A percentile compares a stretch with the other conserved stretches of the same genome.
Evolutionary conservation across 305 asterid species (phyloP).

Genomic region (Solanum hybrid): DNA sequence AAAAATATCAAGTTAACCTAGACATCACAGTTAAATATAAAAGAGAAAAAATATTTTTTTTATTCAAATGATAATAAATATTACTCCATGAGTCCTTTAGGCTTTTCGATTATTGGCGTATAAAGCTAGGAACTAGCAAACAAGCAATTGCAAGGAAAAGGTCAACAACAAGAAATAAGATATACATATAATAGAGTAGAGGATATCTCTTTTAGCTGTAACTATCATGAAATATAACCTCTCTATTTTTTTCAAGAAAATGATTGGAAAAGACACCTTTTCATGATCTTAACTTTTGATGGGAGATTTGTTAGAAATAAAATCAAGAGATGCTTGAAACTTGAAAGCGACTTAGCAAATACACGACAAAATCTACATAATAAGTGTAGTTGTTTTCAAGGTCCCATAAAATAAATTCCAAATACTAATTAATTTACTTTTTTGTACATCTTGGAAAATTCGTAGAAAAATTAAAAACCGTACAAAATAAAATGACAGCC

Average conservation of each 20-base stretch:
- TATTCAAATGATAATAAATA: neutral
- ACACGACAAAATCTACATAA: neutral
- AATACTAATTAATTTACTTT: neutral
- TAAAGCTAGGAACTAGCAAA: neutral
- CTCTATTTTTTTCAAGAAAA: neutral
- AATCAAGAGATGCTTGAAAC: neutral
- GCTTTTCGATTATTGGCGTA: neutral
- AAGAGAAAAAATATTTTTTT: neutral
- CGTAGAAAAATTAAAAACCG: neutral
- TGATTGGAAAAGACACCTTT: neutral
- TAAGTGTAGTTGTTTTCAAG: neutral
- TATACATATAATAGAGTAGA: neutral
- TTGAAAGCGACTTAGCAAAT: neutral
- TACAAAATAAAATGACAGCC: neutral
- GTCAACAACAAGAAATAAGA: neutral
- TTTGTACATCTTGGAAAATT: neutral
- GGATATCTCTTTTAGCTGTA: neutral
- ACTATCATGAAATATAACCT: neutral
- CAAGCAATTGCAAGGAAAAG: neutral
- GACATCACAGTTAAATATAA: neutral
- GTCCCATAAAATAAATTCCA: neutral
- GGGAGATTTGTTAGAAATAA: neutral
- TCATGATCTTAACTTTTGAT: neutral
- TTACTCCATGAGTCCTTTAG: neutral
- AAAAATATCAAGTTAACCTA: neutral